phyloP scores from a whole-genome alignment of 2,329 filamentous ascomycete species.

The Paecilomyces niveus region DNA sequence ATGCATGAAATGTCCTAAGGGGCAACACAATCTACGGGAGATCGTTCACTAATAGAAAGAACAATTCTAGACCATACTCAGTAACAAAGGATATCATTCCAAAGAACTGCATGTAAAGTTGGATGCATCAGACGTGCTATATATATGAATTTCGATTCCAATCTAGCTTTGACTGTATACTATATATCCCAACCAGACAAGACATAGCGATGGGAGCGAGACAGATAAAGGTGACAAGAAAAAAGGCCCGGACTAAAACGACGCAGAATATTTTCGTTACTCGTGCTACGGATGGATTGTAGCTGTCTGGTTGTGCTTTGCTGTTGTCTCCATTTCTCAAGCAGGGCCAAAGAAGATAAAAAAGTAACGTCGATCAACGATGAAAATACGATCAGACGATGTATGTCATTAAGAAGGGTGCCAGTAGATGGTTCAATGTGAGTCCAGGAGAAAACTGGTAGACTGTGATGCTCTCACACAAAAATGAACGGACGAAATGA shows the following conservation, averaged over 20 bases:
- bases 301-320: background rate
- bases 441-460: background rate
- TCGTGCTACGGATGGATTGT: background rate
- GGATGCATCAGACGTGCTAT: too few relatives aligned
- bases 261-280: background rate
- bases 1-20: too few relatives aligned
- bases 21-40: too few relatives aligned
- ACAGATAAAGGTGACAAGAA: background rate
- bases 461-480: background rate
- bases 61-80: too few relatives aligned
- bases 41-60: too few relatives aligned
- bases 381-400: background rate
- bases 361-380: background rate
- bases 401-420: background rate
- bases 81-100: too few relatives aligned
- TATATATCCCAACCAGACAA: background rate
- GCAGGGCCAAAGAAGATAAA: background rate
- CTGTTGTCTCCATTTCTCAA: background rate
- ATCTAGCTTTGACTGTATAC: background rate
- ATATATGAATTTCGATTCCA: background rate
- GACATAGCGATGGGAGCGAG: background rate
- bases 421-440: background rate
- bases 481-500: background rate
- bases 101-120: too few relatives aligned
- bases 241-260: too few relatives aligned